phyloP scores from a whole-genome alignment of 148 eudicot genomes.

The Euryodendron excelsum region DNA sequence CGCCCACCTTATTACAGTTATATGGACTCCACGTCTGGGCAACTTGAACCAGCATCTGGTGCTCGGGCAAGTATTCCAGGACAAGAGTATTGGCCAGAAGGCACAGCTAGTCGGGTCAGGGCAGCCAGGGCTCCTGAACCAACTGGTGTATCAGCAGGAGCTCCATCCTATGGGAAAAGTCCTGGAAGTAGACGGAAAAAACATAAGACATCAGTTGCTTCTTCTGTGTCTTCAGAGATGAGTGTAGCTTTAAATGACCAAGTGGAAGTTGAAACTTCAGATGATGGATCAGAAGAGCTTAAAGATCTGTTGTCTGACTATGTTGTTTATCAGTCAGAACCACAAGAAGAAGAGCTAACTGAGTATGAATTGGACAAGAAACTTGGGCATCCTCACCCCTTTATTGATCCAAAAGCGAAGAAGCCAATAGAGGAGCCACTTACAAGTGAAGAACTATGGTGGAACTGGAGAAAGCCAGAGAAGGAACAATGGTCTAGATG shows the following conservation, averaged over 20 bases:
- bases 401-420: conserved; percentile 73
- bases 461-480: conserved; percentile 98
- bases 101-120: conserved; percentile 79
- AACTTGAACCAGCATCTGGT: conserved; percentile 94
- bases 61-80: conserved; percentile 98
- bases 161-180: conserved; percentile 75
- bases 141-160: conserved; percentile 58
- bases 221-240: conserved; percentile 46
- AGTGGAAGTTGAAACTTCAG: conserved; percentile 41
- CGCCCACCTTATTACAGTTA: conserved; percentile 84
- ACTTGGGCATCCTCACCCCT: conserved; percentile 83
- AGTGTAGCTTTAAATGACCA: conserved; percentile 38
- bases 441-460: conserved; percentile 93
- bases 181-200: conserved; percentile 91
- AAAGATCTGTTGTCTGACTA: conserved; percentile 61
- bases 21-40: conserved; percentile 87
- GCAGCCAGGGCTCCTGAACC: conserved; percentile 94
- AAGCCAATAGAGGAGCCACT: conserved; percentile 68
- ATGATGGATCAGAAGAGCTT: conserved; percentile 55
- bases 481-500: conserved; percentile 93
- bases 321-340: conserved; percentile 70
- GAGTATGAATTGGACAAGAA: conserved; percentile 81
- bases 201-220: conserved; percentile 49
- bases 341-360: conserved; percentile 54
- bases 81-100: conserved; percentile 95